Conservation (phyloP, 2,329 filamentous ascomycete species). For the Alternaria atra region DNA sequence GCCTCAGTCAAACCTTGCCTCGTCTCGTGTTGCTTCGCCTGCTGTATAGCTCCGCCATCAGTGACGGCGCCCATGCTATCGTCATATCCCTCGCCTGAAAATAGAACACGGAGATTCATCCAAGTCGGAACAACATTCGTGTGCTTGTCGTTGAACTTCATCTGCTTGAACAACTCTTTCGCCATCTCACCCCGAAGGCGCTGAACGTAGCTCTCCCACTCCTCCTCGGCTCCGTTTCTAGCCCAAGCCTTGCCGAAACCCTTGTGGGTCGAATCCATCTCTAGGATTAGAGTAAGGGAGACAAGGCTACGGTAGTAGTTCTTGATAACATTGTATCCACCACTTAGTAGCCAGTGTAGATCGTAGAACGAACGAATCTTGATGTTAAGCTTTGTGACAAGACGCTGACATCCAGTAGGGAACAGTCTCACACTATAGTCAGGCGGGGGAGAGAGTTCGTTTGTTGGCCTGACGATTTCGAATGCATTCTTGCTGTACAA, state of each 20-base stretch:
- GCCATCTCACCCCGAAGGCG: constrained; percentile 24
- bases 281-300: constrained; percentile 32
- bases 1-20: constrained; percentile 19
- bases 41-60: not conserved
- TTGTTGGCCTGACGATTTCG: constrained; percentile 33
- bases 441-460: constrained; percentile 28
- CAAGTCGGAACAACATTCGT: constrained; percentile 29
- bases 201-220: constrained; percentile 29
- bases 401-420: constrained; percentile 21
- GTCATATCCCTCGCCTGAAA: constrained; percentile 32
- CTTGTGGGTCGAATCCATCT: constrained; percentile 24
- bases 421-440: constrained; percentile 38
- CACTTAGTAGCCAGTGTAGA: constrained; percentile 30
- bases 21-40: constrained; percentile 17
- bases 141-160: not conserved
- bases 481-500: constrained; percentile 55
- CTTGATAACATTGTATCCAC: constrained; percentile 30
- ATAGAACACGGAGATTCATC: constrained; percentile 36
- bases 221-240: constrained; percentile 18
- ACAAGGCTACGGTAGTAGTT: constrained; percentile 32
- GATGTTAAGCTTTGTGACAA: constrained; percentile 33
- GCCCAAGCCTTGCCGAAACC: constrained; percentile 27
- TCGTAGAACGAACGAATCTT: constrained; percentile 32
- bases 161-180: constrained; percentile 20
- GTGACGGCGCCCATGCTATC: not conserved